Evolutionary conservation across 108 stramenopile species (phyloP), one percentile per base, ranked within the genome.

Genomic region (Stephanodiscus minutulus): DNA sequence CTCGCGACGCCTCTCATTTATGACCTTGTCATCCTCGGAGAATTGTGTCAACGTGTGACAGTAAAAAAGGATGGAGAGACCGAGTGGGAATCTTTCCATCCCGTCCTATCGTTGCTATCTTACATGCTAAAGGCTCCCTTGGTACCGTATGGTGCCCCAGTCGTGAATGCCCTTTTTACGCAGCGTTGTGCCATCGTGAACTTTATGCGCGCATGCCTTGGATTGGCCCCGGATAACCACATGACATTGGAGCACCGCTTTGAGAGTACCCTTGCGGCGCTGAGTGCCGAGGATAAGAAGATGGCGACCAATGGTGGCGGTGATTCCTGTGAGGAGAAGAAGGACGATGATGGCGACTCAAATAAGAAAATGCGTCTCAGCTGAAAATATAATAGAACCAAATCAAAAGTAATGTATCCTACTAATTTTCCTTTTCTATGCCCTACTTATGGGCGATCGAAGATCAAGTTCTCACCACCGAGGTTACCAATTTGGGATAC

Each of bases 91-190:
- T 61, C 83, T 27, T 96, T 99, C 82, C 97, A 98, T 77, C 83
- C 94, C 13, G 98, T 99, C 63, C 82, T 99, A 0, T 96, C 95
- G 8, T 73, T 98, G 17, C 88, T 99, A 20, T 96, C 93, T 3
- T 99, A 98, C 91, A 93, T 99, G 96, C 91, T 99, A 66, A 99
- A 99, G 82, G 98, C 98, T 24, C 98, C 98, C 5, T 63, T 98
- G 48, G 97, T 97, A 9, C 98, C 98, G 11, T 83, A 91, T 20
- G 98, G 98, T 39, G 96, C 98, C 5, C 98, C 98, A 5, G 97
- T 99, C 11, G 93, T 99, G 29, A 99, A 99, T 77, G 97, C 98
- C 5, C 84, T 99, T 36, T 97, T 97, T 66, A 79, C 96, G n/a
- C 98, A 99, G 84, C 87, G 98, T 17, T 86, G 91, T 82, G 96